A percentile compares a stretch with the other conserved stretches of the same genome.
Evolutionary conservation across 345 rosid genomes (phyloP).

Genomic region (Leavenworthia alabamica): DNA sequence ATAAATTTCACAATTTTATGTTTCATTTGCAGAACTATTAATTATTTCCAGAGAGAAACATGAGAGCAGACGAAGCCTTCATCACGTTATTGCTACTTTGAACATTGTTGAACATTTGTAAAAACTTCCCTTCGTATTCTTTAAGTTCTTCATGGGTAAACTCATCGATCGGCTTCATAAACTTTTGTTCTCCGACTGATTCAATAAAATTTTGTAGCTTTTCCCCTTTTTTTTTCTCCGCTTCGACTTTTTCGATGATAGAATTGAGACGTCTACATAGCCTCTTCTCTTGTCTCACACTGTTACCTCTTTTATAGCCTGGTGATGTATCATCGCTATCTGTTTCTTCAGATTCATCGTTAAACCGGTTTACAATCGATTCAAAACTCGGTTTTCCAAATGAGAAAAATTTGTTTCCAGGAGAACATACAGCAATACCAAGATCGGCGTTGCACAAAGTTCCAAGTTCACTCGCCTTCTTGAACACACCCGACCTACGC

Average conservation of each 20-base stretch:
- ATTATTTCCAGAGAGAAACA: slow-evolving; percentile 7
- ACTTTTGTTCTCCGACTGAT: slow-evolving; percentile 15
- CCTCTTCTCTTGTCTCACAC: slow-evolving; percentile 10
- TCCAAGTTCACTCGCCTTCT: slow-evolving; percentile 38
- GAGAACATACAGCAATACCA: slow-evolving; percentile 35
- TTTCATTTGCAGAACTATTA: background rate
- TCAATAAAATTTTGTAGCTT: slow-evolving; percentile 10
- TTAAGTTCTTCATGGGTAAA: slow-evolving; percentile 25
- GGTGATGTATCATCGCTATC: slow-evolving; percentile 7
- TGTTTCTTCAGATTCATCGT: slow-evolving; percentile 1
- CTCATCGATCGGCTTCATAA: slow-evolving; percentile 22
- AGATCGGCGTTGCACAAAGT: slow-evolving; percentile 32
- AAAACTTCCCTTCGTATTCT: no score
- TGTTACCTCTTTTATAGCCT: background rate
- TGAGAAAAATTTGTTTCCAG: slow-evolving; percentile 33
- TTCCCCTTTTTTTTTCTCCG: slow-evolving; percentile 28
- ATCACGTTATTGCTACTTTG: no score
- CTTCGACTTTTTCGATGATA: background rate
- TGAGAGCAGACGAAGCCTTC: slow-evolving; percentile 13
- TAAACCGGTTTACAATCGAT: slow-evolving; percentile 24
- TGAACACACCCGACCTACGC: slow-evolving; percentile 34
- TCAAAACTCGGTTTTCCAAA: slow-evolving; percentile 34
- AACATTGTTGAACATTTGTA: no score
- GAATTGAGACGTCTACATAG: slow-evolving; percentile 23
- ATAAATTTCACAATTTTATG: background rate